Evolutionary conservation across 495 filamentous ascomycete species (phyloP).

Genomic region (Achaetomiella virescens): DNA sequence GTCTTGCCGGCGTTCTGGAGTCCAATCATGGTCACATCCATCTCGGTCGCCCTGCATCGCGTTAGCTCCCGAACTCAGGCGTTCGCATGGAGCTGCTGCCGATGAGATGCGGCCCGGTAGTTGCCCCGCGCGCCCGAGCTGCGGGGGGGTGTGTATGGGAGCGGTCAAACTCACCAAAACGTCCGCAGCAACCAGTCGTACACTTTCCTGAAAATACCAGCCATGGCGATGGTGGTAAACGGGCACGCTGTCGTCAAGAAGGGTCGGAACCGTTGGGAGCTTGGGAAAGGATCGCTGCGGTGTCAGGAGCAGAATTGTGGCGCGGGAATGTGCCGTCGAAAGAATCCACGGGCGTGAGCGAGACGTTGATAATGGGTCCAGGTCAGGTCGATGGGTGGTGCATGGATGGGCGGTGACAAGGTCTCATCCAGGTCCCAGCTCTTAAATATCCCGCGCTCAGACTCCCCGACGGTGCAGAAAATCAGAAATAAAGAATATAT

Average conservation of each 20-base stretch:
- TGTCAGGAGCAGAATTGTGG: conserved; percentile 7
- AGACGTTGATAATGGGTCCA: conserved; percentile 14
- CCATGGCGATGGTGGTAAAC: conserved; percentile 28
- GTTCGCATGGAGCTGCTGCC: conserved; percentile 1
- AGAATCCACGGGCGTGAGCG: background rate
- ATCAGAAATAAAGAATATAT: conserved; percentile 41
- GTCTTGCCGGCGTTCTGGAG: conserved; percentile 98
- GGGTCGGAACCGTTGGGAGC: conserved; percentile 18
- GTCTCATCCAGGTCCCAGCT: conserved; percentile 17
- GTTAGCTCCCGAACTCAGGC: conserved; percentile 21
- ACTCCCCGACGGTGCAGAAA: conserved; percentile 25
- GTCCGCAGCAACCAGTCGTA: conserved; percentile 98
- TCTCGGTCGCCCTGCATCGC: conserved; percentile 80
- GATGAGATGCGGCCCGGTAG: conserved; percentile 14
- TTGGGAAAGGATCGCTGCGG: background rate
- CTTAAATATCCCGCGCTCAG: conserved; percentile 38
- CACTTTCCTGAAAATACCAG: conserved; percentile 67
- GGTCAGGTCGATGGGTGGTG: background rate
- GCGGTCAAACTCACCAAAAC: conserved; percentile 74
- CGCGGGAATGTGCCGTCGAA: conserved; percentile 8
- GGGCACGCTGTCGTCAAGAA: background rate
- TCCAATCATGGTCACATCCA: conserved; percentile 99
- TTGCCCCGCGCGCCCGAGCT: conserved; percentile 13
- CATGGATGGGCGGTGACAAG: conserved; percentile 17
- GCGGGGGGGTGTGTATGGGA: conserved; percentile 1